Percentiles rank a stretch among this genome's conserved stretches.
phyloP scores from a whole-genome alignment of 805 yeast genomes.

The Jamesozyma gamospora region DNA sequence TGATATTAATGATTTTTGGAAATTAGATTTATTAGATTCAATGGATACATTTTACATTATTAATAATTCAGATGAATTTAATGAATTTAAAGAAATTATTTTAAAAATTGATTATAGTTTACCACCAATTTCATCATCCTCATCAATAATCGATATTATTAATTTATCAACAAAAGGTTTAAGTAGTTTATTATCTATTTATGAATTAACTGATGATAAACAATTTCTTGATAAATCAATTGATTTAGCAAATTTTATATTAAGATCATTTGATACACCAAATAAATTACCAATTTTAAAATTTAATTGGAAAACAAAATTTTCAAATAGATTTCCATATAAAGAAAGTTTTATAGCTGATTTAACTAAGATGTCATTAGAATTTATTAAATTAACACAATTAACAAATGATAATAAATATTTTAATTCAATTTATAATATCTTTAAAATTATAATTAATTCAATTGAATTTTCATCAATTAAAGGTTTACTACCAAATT shows the following conservation, averaged over 20 bases:
- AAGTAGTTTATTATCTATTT: constrained; percentile 45
- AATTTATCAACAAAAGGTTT: constrained; percentile 34
- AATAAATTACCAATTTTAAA: constrained; percentile 42
- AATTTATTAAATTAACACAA: constrained; percentile 43
- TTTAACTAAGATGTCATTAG: constrained; percentile 41
- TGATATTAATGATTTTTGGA: constrained; percentile 30
- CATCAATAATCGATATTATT: constrained; percentile 43
- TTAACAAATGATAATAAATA: constrained; percentile 39
- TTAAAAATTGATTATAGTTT: constrained; percentile 32
- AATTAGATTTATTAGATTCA: constrained; percentile 41
- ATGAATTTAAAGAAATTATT: constrained; percentile 31
- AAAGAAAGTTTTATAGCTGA: constrained; percentile 34
- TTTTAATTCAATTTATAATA: constrained; percentile 40
- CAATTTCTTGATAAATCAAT: constrained; percentile 32
- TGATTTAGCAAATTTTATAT: constrained; percentile 38
- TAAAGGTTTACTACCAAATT: constrained; percentile 36
- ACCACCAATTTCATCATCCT: constrained; percentile 32
- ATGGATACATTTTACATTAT: constrained; percentile 43
- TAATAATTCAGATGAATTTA: constrained; percentile 33
- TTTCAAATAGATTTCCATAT: constrained; percentile 32
- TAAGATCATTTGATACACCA: constrained; percentile 52
- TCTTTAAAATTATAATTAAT: constrained; percentile 32
- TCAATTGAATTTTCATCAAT: constrained; percentile 29
- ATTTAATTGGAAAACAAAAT: constrained; percentile 34
- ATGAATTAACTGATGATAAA: constrained; percentile 36